These are phyloP conservation scores for Xylaria sp. DNA, from an alignment of 2,329 filamentous ascomycete species.

Conservation along the genomic window DNA sequence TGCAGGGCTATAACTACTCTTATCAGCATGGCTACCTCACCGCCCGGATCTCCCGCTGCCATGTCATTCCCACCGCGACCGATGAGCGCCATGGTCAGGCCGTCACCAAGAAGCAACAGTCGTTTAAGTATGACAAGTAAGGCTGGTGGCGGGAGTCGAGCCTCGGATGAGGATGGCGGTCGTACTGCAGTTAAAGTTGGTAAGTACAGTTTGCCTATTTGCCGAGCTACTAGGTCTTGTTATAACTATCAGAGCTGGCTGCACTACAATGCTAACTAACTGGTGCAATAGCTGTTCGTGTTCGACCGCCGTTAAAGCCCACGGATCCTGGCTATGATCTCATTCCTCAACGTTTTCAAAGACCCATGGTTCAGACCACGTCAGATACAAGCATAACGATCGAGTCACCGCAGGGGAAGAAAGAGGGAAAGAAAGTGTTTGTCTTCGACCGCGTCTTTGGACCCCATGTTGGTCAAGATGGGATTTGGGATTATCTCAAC, in stretches of 20 bases:
- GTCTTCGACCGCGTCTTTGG: slow-evolving; percentile 96
- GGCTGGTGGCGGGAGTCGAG: slow-evolving; percentile 78
- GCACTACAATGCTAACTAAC: slow-evolving; percentile 26
- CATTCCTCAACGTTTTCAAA: slow-evolving; percentile 94
- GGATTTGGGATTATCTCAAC: slow-evolving; percentile 91
- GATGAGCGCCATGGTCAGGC: slow-evolving; percentile 82
- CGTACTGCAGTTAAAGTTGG: slow-evolving; percentile 97
- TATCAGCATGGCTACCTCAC: slow-evolving; percentile 72
- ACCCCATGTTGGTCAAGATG: slow-evolving; percentile 84
- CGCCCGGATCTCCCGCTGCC: slow-evolving; percentile 72
- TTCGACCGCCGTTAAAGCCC: slow-evolving; percentile 85
- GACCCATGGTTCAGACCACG: slow-evolving; percentile 89
- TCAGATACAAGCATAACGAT: slow-evolving; percentile 87
- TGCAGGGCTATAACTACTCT: slow-evolving; percentile 43
- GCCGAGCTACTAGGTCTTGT: not conserved
- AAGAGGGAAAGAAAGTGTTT: slow-evolving; percentile 93
- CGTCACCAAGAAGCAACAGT: slow-evolving; percentile 79
- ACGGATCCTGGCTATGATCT: slow-evolving; percentile 93
- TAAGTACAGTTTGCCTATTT: slow-evolving; percentile 63
- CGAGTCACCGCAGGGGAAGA: slow-evolving; percentile 90
- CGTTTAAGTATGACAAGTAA: slow-evolving; percentile 88
- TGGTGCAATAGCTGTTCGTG: slow-evolving; percentile 78
- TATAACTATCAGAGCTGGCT: not conserved
- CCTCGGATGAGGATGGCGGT: slow-evolving; percentile 83
- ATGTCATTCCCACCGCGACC: slow-evolving; percentile 69